Base-by-base conservation (phyloP, 768 basidiomycete genomes). In the Rhizopogon rudus region DNA sequence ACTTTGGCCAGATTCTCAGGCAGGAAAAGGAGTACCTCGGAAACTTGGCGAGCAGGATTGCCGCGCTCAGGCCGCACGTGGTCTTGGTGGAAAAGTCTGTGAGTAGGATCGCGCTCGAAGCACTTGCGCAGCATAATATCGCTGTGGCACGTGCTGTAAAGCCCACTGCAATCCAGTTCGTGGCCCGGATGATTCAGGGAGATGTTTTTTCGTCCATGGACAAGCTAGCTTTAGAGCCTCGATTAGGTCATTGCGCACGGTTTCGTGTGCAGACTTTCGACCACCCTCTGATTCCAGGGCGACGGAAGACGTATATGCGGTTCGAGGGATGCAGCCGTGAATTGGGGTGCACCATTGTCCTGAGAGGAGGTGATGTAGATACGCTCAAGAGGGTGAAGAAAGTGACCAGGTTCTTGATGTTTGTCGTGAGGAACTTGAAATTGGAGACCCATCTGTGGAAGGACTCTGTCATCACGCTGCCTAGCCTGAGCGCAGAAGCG, bases 181-280 rank as follows among this genome's bases (percentile, higher is more conserved):
- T 98, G 44, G 83, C 94, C n/a, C 78, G 95, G 31, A 94, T 94
- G 83, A 96, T 93, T 1, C 93, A 96, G 65, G 91, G 89, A 17
- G 95, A 96, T 61, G 84, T 98, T 13, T 90, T 98, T 66, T 93
- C 93, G 3, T 96, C 93, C 5, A 95, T 97, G 80, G 95, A 97
- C 65, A 89, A 92, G 64, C 78, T 98, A 40, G 92, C 93, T 1
- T 72, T 92, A 56, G 92, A 96, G 65, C 93, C 95, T 6, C 85
- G 85, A 37, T 73, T 98, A 22, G 96, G 96, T 2, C 88, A 96
- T 63, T 98, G 95, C 65, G 74, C 82, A 6, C 81, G 82, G 17
- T 96, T 93, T 70, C 80, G 86, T 35, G 80, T 98, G 6, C 93
- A 97, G 69, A 97, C 97, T 0, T 98, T 89, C 67, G 96, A 98